Conservation (phyloP, 371 early-diverging fungal genomes). For the Mucor irregularis region DNA sequence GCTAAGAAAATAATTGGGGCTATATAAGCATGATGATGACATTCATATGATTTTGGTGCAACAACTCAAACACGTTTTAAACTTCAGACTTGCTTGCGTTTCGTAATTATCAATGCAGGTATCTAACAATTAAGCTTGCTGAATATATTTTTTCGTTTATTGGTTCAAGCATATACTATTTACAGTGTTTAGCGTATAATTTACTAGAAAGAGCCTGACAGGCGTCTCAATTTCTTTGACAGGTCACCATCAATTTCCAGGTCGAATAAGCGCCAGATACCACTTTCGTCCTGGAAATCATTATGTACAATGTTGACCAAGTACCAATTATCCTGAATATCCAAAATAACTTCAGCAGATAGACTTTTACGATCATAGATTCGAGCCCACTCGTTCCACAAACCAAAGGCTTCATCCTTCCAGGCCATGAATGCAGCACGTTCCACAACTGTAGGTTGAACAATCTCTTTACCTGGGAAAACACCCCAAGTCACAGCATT, state of each 20-base stretch:
- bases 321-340: slow-evolving; percentile 82
- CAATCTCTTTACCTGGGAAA: slow-evolving; percentile 96
- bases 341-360: slow-evolving; percentile 62
- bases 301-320: slow-evolving; percentile 95
- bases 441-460: slow-evolving; percentile 97
- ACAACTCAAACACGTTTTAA: no score
- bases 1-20: background rate
- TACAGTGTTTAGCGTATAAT: no score
- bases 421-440: slow-evolving; percentile 91
- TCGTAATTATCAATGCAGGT: no score
- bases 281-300: slow-evolving; percentile 78
- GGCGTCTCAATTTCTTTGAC: slow-evolving; percentile 30
- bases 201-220: slow-evolving; percentile 20
- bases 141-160: background rate
- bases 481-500: slow-evolving; percentile 99
- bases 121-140: no score
- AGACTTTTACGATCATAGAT: slow-evolving; percentile 68
- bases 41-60: slow-evolving; percentile 1
- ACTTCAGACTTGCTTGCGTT: no score
- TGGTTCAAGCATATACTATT: no score
- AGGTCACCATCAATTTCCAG: slow-evolving; percentile 47
- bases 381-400: slow-evolving; percentile 91
- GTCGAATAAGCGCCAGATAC: slow-evolving; percentile 75
- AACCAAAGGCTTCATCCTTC: slow-evolving; percentile 95
- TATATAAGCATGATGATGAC: background rate